phyloP scores from a whole-genome alignment of 495 filamentous ascomycete species.

The Chaetomium fimeti region DNA sequence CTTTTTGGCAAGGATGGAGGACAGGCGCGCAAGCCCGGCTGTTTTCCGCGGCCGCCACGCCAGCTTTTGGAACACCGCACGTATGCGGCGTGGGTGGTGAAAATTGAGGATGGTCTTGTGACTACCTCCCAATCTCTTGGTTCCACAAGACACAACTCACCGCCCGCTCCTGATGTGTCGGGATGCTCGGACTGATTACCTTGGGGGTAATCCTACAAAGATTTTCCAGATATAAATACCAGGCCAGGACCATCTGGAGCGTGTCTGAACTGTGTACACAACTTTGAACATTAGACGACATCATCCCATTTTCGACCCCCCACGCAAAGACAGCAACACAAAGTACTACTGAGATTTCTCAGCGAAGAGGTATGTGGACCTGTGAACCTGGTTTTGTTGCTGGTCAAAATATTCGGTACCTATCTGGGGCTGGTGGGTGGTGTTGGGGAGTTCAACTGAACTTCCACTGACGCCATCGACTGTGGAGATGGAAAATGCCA shows the following conservation, averaged over 20 bases:
- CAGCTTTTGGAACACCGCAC: slow-evolving; percentile 16
- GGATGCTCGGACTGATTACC: slow-evolving; percentile 12
- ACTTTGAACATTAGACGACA: not conserved
- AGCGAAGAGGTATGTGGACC: slow-evolving; percentile 2
- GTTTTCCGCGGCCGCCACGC: slow-evolving; percentile 18
- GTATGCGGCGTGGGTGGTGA: slow-evolving; percentile 11
- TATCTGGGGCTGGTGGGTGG: not conserved
- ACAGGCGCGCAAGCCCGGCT: slow-evolving; percentile 5
- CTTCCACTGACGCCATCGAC: slow-evolving; percentile 1
- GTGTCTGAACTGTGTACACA: not conserved
- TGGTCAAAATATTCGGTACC: not conserved
- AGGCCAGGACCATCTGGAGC: not conserved
- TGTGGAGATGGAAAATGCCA: not conserved
- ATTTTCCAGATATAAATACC: slow-evolving; percentile 14
- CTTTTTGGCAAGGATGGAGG: slow-evolving; percentile 19
- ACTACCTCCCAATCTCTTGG: slow-evolving; percentile 24
- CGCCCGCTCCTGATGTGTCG: slow-evolving; percentile 18
- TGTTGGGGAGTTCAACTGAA: too few relatives aligned
- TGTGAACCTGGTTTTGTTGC: not conserved
- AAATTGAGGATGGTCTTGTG: slow-evolving; percentile 28
- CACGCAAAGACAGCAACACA: not conserved
- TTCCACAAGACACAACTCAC: slow-evolving; percentile 24
- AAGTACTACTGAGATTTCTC: not conserved
- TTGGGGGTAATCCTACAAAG: slow-evolving; percentile 5
- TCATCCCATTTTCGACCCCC: not conserved